phyloP scores from a whole-genome alignment of 768 basidiomycete genomes.

The Chalciporus piperatus region DNA sequence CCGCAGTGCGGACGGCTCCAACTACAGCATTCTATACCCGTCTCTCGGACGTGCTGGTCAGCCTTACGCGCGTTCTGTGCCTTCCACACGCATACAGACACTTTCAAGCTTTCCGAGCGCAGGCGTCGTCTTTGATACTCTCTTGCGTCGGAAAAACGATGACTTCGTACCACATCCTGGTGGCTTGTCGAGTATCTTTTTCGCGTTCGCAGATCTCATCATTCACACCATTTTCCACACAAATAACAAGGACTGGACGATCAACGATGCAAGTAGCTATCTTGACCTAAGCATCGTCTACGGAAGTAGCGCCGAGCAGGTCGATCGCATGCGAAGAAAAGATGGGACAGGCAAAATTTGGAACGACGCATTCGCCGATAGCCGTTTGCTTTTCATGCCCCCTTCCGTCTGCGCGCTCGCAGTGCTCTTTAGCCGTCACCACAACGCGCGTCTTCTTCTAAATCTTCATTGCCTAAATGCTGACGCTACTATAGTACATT shows the following conservation, averaged over 20 bases:
- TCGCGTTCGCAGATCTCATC: slow-evolving; percentile 75
- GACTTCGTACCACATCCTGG: slow-evolving; percentile 56
- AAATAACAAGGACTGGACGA: slow-evolving; percentile 41
- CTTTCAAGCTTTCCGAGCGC: slow-evolving; percentile 57
- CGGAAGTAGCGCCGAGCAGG: slow-evolving; percentile 50
- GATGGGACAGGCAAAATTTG: slow-evolving; percentile 69
- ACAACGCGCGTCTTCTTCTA: slow-evolving; percentile 50
- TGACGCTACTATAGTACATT: slow-evolving; percentile 49
- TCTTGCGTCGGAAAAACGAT: slow-evolving; percentile 42
- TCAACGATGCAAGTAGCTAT: slow-evolving; percentile 70
- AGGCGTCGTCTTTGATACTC: slow-evolving; percentile 66
- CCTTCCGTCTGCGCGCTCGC: slow-evolving; percentile 67
- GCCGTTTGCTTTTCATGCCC: slow-evolving; percentile 65
- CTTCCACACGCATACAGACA: slow-evolving; percentile 43
- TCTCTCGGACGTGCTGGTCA: slow-evolving; percentile 56
- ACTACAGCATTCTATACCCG: slow-evolving; percentile 55
- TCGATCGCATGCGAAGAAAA: slow-evolving; percentile 51
- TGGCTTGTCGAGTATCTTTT: slow-evolving; percentile 72
- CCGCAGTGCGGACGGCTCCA: slow-evolving; percentile 58
- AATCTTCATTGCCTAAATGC: not conserved
- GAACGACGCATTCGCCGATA: slow-evolving; percentile 70
- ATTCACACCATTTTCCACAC: slow-evolving; percentile 74
- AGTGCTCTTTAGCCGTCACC: slow-evolving; percentile 68
- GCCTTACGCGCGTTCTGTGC: slow-evolving; percentile 69
- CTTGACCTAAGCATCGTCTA: slow-evolving; percentile 76